Evolutionary conservation across 202 grass and related monocot species (phyloP).

Genomic region (Alloteropsis angusta): DNA sequence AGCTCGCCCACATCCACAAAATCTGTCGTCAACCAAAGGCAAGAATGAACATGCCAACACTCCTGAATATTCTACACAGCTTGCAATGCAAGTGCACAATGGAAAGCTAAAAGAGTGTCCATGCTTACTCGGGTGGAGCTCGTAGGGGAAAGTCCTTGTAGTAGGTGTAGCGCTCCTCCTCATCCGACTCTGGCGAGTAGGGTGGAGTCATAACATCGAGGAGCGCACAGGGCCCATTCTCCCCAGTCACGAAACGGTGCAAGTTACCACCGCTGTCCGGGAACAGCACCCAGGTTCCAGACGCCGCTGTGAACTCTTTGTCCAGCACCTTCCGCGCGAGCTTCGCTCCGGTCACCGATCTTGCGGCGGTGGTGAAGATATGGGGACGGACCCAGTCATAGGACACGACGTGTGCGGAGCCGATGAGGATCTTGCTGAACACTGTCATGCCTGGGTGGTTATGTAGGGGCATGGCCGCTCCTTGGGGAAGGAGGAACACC

Average conservation of each 20-base stretch:
- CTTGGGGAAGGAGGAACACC: constrained; percentile 45
- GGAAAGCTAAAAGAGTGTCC: too few relatives aligned
- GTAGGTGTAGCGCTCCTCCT: constrained; percentile 25
- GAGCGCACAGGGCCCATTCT: constrained; percentile 24
- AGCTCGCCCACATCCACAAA: neutral
- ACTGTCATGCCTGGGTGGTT: constrained; percentile 65
- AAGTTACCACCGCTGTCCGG: constrained; percentile 60
- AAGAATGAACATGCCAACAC: neutral
- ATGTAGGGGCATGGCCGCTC: constrained; percentile 51
- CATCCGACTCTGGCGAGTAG: constrained; percentile 14
- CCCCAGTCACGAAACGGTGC: constrained; percentile 26
- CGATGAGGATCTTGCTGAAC: constrained; percentile 60
- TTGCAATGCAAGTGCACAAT: too few relatives aligned
- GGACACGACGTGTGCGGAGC: constrained; percentile 48
- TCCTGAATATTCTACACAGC: neutral
- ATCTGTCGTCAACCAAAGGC: neutral
- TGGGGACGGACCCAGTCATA: constrained; percentile 52
- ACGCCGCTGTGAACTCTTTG: neutral
- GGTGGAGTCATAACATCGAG: constrained; percentile 47
- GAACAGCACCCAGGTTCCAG: constrained; percentile 40
- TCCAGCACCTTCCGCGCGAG: constrained; percentile 3
- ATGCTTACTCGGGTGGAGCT: constrained; percentile 18
- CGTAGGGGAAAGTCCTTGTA: constrained; percentile 42
- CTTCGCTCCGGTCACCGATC: neutral
- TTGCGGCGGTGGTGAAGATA: neutral